Evolutionary conservation across 208 protist genomes (phyloP), one percentile per base, ranked within the genome.

Genomic region (Crithidia acanthocephali): DNA sequence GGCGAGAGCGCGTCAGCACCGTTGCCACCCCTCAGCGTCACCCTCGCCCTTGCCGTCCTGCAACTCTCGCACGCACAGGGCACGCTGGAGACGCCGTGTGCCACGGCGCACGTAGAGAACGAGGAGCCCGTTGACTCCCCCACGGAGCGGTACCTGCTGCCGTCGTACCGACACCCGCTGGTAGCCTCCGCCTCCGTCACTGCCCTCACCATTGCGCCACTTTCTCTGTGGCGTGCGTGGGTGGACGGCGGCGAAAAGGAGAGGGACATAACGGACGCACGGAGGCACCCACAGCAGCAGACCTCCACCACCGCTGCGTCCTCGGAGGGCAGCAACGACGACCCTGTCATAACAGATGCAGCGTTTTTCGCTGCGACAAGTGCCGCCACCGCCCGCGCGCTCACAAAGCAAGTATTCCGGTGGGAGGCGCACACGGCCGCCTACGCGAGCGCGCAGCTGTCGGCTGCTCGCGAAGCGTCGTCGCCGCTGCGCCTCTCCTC

Each of bases 401-500:
- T 44, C 18, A 71, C 61, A 2, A 60, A 71, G 64, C 62, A 23
- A 16, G 2, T 76, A 2, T 64, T 51, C 72, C 70, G 60, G 57
- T 76, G 72, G 72, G 72, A 76, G 48, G 63, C 72, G 27, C 63
- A 52, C 22, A 20, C 71, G 15, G 64, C 72, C 2, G 53, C 32
- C 7, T 76, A 71, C 72, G 72, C 37, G 56, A 51, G 6, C 27
- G 57, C 55, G 11, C 61, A 66, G 47, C 44, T 66, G 25, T 42
- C 56, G 30, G 40, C 4, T 40, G 57, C 2, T 28, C 20, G 4
- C 28, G n/a, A 20, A 32, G 30, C 20, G 10, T 2, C 28, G 9
- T 42, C 67, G 45, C 20, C 35, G 18, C 6, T 11, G 6, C 15
- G 33, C 22, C 5, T 3, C 5, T 32, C 15, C 32, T 1, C 20